Evolutionary conservation across 2,329 filamentous ascomycete genomes (phyloP).

Genomic region (Paracamarosporium sp.): DNA sequence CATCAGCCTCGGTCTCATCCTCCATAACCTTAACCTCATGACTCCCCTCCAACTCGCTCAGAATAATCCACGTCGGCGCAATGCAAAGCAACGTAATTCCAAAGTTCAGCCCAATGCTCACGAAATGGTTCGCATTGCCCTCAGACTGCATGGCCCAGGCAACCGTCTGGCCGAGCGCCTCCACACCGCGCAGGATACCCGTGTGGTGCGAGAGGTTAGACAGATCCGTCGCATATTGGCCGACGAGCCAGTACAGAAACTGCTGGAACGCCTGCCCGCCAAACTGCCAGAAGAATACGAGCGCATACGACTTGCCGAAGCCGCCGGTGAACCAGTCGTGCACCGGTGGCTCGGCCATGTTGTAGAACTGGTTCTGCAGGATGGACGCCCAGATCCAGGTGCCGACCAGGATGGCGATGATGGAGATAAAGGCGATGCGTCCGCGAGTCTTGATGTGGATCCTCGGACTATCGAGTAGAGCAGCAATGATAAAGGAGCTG

Average conservation of each 20-base stretch:
- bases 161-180: conserved; percentile 44
- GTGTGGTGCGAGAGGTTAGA: conserved; percentile 41
- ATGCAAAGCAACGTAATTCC: conserved; percentile 39
- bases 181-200: conserved; percentile 44
- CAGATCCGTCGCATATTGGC: conserved; percentile 44
- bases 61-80: conserved; percentile 41
- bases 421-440: conserved; percentile 34
- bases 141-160: conserved; percentile 47
- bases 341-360: conserved; percentile 29
- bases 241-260: conserved; percentile 45
- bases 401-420: conserved; percentile 38
- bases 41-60: conserved; percentile 38
- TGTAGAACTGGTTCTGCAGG: conserved; percentile 42
- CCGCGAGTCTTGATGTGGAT: conserved; percentile 43
- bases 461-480: conserved; percentile 40
- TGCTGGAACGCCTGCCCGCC: conserved; percentile 46
- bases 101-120: conserved; percentile 45
- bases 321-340: conserved; percentile 45
- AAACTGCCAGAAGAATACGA: conserved; percentile 46
- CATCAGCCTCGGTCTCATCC: conserved; percentile 16
- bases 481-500: conserved; percentile 42
- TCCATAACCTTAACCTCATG: conserved; percentile 36
- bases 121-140: conserved; percentile 44
- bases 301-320: conserved; percentile 41
- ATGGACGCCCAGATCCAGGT: conserved; percentile 46